Conservation (phyloP, 345 rosid species). For the Eucalyptus albens region DNA sequence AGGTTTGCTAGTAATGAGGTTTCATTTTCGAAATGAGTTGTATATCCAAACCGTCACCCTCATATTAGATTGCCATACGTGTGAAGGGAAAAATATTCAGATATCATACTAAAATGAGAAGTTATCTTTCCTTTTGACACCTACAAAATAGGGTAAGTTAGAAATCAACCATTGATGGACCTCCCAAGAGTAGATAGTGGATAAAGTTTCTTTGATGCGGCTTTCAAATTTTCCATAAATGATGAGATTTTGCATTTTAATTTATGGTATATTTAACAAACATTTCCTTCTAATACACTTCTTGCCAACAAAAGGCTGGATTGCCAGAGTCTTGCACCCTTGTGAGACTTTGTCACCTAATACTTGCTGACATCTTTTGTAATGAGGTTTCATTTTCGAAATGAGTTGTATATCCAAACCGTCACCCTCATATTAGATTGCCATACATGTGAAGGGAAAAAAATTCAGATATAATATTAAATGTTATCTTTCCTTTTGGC, state of each 20-base stretch:
- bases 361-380: not conserved
- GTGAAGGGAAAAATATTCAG: not conserved
- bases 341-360: not conserved
- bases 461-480: not conserved
- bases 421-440: not conserved
- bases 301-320: not conserved
- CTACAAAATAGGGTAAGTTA: not conserved
- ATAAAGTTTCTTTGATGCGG: not conserved
- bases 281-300: not conserved
- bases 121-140: not conserved
- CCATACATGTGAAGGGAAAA: not conserved
- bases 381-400: not conserved
- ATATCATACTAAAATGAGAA: not conserved
- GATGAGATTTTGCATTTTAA: not conserved
- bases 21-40: not conserved
- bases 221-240: not conserved
- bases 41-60: not conserved
- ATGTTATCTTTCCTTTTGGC: not conserved
- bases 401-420: not conserved
- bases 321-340: not conserved
- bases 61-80: not conserved
- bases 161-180: not conserved
- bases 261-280: not conserved
- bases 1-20: not conserved
- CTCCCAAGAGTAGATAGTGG: not conserved